Evolutionary conservation across 495 filamentous ascomycete genomes (phyloP).

Genomic region (Daldinia decipiens): DNA sequence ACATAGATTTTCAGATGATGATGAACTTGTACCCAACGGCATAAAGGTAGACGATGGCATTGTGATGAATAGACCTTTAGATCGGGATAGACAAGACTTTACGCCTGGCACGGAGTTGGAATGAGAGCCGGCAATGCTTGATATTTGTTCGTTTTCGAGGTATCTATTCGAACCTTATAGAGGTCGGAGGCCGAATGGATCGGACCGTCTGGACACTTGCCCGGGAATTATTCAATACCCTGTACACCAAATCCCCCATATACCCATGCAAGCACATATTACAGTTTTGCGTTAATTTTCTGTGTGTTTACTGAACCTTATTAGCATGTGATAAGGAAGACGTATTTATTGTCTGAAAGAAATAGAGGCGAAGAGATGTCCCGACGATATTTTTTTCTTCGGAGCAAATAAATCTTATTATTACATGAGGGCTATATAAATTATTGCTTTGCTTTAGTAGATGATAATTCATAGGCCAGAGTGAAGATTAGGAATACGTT

Average conservation of each 20-base stretch:
- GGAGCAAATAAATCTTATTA: neutral
- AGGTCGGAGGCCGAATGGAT: neutral
- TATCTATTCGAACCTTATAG: neutral
- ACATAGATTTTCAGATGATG: conserved; percentile 50
- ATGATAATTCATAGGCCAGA: neutral
- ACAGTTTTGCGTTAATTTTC: too few species aligned
- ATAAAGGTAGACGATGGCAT: conserved; percentile 13
- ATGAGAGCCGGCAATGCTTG: conserved; percentile 11
- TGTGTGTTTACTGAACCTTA: too few species aligned
- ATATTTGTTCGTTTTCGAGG: conserved; percentile 1
- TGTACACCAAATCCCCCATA: neutral
- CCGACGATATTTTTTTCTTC: neutral
- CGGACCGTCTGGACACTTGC: neutral
- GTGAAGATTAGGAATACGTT: neutral
- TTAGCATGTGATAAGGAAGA: neutral
- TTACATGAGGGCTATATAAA: neutral
- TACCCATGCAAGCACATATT: neutral
- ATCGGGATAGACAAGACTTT: conserved; percentile 16
- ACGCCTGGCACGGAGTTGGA: conserved; percentile 32
- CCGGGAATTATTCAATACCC: conserved; percentile 1
- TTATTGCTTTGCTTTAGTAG: neutral
- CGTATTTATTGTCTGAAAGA: neutral
- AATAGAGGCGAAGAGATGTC: neutral
- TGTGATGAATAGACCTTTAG: conserved; percentile 28
- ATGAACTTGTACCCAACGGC: conserved; percentile 55